Evolutionary conservation across 805 yeast genomes (phyloP), one percentile per base, ranked within the genome.

Genomic region (Saturnispora besseyi): DNA sequence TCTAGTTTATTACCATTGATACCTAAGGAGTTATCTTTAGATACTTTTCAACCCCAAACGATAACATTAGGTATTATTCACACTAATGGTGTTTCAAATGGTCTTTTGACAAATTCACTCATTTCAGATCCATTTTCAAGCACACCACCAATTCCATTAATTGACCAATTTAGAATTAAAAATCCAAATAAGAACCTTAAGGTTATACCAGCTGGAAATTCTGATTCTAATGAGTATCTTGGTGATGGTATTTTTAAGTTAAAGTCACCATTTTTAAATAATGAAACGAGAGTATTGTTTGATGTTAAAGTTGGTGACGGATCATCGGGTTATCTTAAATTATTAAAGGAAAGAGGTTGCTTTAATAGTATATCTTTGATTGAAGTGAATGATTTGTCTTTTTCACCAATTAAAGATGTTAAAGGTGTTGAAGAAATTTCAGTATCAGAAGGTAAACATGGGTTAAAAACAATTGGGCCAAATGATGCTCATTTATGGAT

Each of bases 341-440:
- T 8, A 11, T 30, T 45, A 11, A 37, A 45, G 13, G 29, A 29
- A 8, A 54, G 62, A 46, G 58, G 56, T 1, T 22, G 57, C 18
- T 63, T 65, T 47, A 63, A 66, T 51, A 57, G 63, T 40, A 47
- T 65, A 9, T 66, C 65, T 41, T 53, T 67, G 28, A 40, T 62
- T 22, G 69, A 65, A 45, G 57, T 66, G 10, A 53, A 60, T 28
- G 55, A 57, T 38, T 18, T 30, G 10, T 22, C 41, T 1, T 53
- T 45, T 13, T 30, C 37, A 10, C 52, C 55, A 24, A 33, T 48
- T 15, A 47, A 45, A 1, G 49, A 48, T 7, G 52, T 57, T 29
- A 55, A 53, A 6, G 53, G 58, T 5, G 58, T 54, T 9, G 52
- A 52, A 8, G 34, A 51, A 3, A 42, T 54, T 15, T 44, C 53